Percentiles rank a stretch among this genome's conserved stretches.
Conservation (phyloP, 1,139 yeast genomes). For the Kodamaea anthophila region DNA sequence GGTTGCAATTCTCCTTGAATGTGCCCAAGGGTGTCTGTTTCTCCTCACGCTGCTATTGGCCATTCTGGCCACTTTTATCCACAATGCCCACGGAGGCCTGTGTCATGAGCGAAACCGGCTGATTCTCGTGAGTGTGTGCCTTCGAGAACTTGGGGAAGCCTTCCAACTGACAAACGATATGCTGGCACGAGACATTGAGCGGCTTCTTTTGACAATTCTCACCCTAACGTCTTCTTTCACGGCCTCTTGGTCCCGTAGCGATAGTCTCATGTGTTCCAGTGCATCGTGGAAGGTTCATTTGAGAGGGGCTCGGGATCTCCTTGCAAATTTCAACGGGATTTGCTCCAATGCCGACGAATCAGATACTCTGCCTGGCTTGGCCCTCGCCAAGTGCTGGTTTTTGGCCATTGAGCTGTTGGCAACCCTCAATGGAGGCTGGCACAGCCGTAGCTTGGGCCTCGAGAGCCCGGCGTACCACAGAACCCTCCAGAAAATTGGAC, state of each 20-base stretch:
- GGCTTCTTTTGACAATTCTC: slow-evolving; percentile 33
- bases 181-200: slow-evolving; percentile 20
- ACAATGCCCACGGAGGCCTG: slow-evolving; percentile 25
- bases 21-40: slow-evolving; percentile 32
- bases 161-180: slow-evolving; percentile 17
- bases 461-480: slow-evolving; percentile 29
- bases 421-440: slow-evolving; percentile 10
- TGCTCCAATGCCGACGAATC: slow-evolving; percentile 8
- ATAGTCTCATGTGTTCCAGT: slow-evolving; percentile 13
- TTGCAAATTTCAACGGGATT: slow-evolving; percentile 26
- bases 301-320: slow-evolving; percentile 36
- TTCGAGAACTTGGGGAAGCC: slow-evolving; percentile 27
- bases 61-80: slow-evolving; percentile 33
- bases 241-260: slow-evolving; percentile 16
- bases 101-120: slow-evolving; percentile 27
- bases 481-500: slow-evolving; percentile 25
- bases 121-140: slow-evolving; percentile 28
- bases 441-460: not conserved
- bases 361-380: slow-evolving; percentile 24
- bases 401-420: slow-evolving; percentile 38
- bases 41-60: slow-evolving; percentile 32
- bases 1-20: slow-evolving; percentile 25
- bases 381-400: slow-evolving; percentile 42
- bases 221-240: slow-evolving; percentile 34
- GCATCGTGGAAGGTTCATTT: slow-evolving; percentile 36